Evolutionary conservation across 306 rosid species (phyloP), one percentile per base, ranked within the genome.

Genomic region (Castanea crenata): DNA sequence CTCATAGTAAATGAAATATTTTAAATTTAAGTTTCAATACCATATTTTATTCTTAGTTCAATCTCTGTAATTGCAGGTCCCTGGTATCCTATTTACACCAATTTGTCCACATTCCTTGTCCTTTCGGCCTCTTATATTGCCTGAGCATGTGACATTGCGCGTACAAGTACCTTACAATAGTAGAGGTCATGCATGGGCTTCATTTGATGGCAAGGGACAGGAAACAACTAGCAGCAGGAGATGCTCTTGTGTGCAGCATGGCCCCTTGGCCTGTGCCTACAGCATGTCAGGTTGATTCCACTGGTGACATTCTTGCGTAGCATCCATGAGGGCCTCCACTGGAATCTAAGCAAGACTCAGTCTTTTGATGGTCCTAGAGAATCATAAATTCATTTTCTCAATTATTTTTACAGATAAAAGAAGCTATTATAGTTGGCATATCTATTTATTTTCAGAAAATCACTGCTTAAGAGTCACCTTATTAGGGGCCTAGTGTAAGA

Each of bases 241-340:
- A 95, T 71, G 98, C 99, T 38, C 93, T 95, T 14, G 93, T 93
- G 11, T 93, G 98, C 89, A 93, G 96, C 85, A 93, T 95, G 97
- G 99, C 99, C 19, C 94, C 92, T 1, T 95, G 99, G 98, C 99
- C 99, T 4, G 99, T 95, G 81, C 98, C 99, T 55, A 95, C 98
- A 4, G 98, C 98, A 1, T 95, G 98, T 83, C 80, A 71, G 56
- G 88, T 78, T 75, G 99, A 95, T 87, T 93, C 99, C 20, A 95
- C 99, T 3, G 75, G 38, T 20, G 99, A 95, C 79, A n/a, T 95
- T 95, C 92, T 82, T 95, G 68, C 90, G 86, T 65, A 95, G 97
- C 87, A 93, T 95, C 70, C 96, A 95, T 14, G 97, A 95, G 16
- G 98, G 98, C 58, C 98, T 93, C 73, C 98, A 95, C 77, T 95